A percentile compares a stretch with the other conserved stretches of the same genome.
phyloP scores from a whole-genome alignment of 1,139 yeast species.

The Pichia sp. region DNA sequence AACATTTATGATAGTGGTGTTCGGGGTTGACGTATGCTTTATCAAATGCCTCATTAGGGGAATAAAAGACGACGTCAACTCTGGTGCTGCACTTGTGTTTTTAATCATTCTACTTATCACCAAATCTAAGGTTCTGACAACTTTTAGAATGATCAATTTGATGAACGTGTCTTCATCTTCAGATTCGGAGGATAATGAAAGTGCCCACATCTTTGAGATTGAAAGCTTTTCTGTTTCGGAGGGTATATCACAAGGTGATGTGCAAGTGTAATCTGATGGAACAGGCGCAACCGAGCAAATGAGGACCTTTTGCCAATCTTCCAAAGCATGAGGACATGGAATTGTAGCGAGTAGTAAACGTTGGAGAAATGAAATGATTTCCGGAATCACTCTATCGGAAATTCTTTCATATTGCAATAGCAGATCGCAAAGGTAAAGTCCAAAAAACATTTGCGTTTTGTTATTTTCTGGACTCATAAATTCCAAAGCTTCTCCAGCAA shows the following conservation, averaged over 20 bases:
- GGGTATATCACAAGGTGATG: constrained; percentile 17
- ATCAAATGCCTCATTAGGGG: constrained; percentile 38
- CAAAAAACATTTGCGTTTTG: constrained; percentile 39
- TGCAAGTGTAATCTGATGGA: constrained; percentile 28
- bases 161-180: constrained; percentile 2
- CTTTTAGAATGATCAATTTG: constrained; percentile 6
- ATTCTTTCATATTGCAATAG: constrained; percentile 69
- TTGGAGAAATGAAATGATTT: constrained; percentile 58
- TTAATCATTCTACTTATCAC: constrained; percentile 46
- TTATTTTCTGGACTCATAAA: constrained; percentile 38
- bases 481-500: constrained; percentile 68
- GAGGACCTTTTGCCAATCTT: constrained; percentile 20
- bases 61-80: constrained; percentile 44
- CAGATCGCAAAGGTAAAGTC: constrained; percentile 62
- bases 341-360: constrained; percentile 45
- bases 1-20: constrained; percentile 28
- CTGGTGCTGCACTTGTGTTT: constrained; percentile 60
- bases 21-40: constrained; percentile 34
- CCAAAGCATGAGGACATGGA: constrained; percentile 39
- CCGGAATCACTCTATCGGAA: constrained; percentile 81
- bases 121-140: constrained; percentile 11
- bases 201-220: constrained; percentile 14
- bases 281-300: constrained; percentile 20
- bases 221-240: constrained; percentile 11
- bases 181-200: background rate